These are phyloP conservation scores for Arachnopeziza araneosa DNA, from an alignment of 2,329 filamentous ascomycete genomes.

Conservation along the genomic window DNA sequence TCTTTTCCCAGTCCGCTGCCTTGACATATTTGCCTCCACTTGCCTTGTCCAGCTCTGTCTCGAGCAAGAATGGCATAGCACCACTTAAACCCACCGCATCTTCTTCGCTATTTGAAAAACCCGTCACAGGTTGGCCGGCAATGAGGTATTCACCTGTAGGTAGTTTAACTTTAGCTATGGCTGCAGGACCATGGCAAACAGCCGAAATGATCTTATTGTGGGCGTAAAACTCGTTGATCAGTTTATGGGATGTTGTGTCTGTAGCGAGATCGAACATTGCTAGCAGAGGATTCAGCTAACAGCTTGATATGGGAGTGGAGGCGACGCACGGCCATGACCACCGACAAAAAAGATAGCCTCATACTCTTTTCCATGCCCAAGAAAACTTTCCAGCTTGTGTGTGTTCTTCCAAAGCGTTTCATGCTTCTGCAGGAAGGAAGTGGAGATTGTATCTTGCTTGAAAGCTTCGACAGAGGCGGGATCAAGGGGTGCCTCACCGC, in stretches of 20 bases:
- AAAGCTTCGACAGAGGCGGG: constrained; percentile 37
- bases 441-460: constrained; percentile 35
- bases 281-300: constrained; percentile 1
- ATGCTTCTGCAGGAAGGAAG: constrained; percentile 41
- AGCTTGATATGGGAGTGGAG: background rate
- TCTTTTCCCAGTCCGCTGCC: constrained; percentile 37
- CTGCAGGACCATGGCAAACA: constrained; percentile 65
- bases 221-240: constrained; percentile 58
- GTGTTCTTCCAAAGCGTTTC: constrained; percentile 48
- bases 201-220: constrained; percentile 58
- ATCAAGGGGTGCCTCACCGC: constrained; percentile 40
- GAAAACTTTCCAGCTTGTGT: constrained; percentile 40
- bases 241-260: constrained; percentile 49
- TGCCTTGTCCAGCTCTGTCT: constrained; percentile 44
- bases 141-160: constrained; percentile 48
- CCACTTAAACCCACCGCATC: constrained; percentile 35
- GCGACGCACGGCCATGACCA: constrained; percentile 47
- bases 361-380: constrained; percentile 43
- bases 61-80: constrained; percentile 55
- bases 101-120: constrained; percentile 50
- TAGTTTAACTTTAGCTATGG: constrained; percentile 51
- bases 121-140: constrained; percentile 51
- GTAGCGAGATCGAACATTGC: constrained; percentile 39
- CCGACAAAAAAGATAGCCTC: constrained; percentile 55
- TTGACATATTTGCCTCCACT: constrained; percentile 51